Percentiles rank a stretch among this genome's conserved stretches.
These are phyloP conservation scores for Calvatia gigantea DNA, from an alignment of 768 basidiomycete species.

Conservation along the genomic window DNA sequence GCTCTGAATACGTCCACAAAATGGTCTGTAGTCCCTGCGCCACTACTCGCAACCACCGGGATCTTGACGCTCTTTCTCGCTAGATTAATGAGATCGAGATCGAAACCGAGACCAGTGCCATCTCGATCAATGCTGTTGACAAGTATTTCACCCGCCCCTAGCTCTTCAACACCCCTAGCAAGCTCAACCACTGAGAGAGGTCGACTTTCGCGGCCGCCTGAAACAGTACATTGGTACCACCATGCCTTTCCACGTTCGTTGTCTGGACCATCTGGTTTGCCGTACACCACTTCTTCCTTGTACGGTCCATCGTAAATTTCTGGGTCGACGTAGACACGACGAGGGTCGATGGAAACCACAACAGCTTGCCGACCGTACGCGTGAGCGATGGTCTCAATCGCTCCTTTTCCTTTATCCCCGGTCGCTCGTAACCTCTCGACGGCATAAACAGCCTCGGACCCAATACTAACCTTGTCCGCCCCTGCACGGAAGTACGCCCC, in stretches of 20 bases:
- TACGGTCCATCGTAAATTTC: conserved; percentile 67
- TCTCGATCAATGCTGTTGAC: conserved; percentile 97
- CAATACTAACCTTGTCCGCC: conserved; percentile 98
- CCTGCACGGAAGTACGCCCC: conserved; percentile 95
- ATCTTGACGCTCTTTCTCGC: conserved; percentile 77
- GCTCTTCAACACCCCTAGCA: conserved; percentile 81
- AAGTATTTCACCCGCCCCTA: conserved; percentile 94
- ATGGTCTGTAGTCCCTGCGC: conserved; percentile 79
- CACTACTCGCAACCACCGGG: conserved; percentile 93
- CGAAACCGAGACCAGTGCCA: conserved; percentile 90
- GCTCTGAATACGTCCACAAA: conserved; percentile 83
- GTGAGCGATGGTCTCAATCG: conserved; percentile 88
- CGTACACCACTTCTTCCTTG: conserved; percentile 55
- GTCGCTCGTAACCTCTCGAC: conserved; percentile 74
- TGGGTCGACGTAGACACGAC: conserved; percentile 74
- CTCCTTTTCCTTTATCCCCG: conserved; percentile 57
- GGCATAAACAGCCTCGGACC: conserved; percentile 91
- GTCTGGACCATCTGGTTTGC: conserved; percentile 40
- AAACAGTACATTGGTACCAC: conserved; percentile 99
- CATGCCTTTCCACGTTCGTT: conserved; percentile 73
- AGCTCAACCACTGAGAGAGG: conserved; percentile 87
- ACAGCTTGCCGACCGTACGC: conserved; percentile 96
- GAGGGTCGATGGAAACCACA: conserved; percentile 95
- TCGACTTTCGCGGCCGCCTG: conserved; percentile 83
- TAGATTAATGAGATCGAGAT: conserved; percentile 75